These are phyloP conservation scores for Skeletonema grethae DNA, from an alignment of 108 stramenopile species.

Conservation along the genomic window DNA sequence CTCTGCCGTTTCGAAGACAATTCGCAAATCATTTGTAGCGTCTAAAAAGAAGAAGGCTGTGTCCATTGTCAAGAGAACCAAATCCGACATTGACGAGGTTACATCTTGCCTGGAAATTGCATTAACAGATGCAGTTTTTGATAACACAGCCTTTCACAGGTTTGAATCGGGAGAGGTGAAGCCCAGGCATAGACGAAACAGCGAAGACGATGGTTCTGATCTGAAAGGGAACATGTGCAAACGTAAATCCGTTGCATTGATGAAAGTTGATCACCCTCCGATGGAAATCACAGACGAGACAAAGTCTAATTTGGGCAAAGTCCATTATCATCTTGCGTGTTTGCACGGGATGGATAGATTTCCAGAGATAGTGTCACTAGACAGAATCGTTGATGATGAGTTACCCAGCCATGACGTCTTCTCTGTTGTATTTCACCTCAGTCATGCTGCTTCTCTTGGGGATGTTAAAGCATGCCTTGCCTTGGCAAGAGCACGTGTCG, in stretches of 20 bases:
- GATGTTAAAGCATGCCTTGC: constrained; percentile 67
- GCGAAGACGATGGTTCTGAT: constrained; percentile 5
- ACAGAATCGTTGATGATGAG: constrained; percentile 28
- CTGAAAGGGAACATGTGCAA: constrained; percentile 10
- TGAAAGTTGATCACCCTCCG: constrained; percentile 34
- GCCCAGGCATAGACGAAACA: constrained; percentile 23
- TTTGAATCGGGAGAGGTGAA: constrained; percentile 61
- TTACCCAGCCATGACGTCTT: constrained; percentile 58
- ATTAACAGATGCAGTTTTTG: constrained; percentile 57
- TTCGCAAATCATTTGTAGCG: constrained; percentile 11
- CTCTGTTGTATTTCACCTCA: constrained; percentile 73
- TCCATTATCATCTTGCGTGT: constrained; percentile 76
- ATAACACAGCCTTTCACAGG: constrained; percentile 56
- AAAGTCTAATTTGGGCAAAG: constrained; percentile 61
- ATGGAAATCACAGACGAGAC: constrained; percentile 63
- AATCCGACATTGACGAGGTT: constrained; percentile 69
- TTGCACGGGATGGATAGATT: constrained; percentile 72
- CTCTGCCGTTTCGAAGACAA: constrained; percentile 14
- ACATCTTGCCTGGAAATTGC: constrained; percentile 51
- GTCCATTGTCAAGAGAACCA: constrained; percentile 36
- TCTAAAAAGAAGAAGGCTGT: constrained; percentile 18
- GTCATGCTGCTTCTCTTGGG: constrained; percentile 60
- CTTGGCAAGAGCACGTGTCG: constrained; percentile 61
- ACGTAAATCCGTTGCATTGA: constrained; percentile 32
- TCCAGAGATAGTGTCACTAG: constrained; percentile 56